Evolutionary conservation across 805 yeast genomes (phyloP).

Genomic region (Candida vaughaniae): DNA sequence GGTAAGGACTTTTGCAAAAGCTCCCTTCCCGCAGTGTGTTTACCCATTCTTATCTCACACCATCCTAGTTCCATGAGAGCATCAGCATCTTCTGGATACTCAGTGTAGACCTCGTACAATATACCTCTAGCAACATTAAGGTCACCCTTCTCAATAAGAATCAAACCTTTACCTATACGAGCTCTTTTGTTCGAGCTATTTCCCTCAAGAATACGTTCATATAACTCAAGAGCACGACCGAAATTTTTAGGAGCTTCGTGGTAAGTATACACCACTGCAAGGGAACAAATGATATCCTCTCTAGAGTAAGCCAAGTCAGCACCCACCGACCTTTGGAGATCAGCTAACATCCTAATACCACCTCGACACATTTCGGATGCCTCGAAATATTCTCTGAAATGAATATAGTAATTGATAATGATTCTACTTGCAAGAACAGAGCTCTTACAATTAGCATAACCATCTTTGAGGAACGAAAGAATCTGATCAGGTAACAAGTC

Average conservation of each 20-base stretch:
- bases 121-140: constrained; percentile 53
- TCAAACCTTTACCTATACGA: constrained; percentile 77
- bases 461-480: constrained; percentile 49
- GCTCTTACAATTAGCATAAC: constrained; percentile 37
- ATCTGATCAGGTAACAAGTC: constrained; percentile 49
- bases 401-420: constrained; percentile 56
- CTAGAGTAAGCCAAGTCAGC: constrained; percentile 50
- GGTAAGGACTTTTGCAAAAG: constrained; percentile 46
- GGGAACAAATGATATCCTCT: constrained; percentile 57
- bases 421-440: constrained; percentile 67
- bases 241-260: constrained; percentile 90
- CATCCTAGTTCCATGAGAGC: constrained; percentile 75
- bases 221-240: constrained; percentile 68
- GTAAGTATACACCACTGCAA: constrained; percentile 78
- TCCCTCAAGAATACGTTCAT: constrained; percentile 53
- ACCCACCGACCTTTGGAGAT: constrained; percentile 45
- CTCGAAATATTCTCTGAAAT: constrained; percentile 59
- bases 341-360: constrained; percentile 58
- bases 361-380: constrained; percentile 60
- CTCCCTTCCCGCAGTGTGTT: constrained; percentile 50
- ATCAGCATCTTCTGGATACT: constrained; percentile 50
- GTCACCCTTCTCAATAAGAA: constrained; percentile 65
- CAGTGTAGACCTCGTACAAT: constrained; percentile 49
- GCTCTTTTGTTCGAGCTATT: constrained; percentile 56
- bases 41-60: constrained; percentile 63